Base-by-base conservation (phyloP, 306 rosid genomes). In the Pueraria montana region DNA sequence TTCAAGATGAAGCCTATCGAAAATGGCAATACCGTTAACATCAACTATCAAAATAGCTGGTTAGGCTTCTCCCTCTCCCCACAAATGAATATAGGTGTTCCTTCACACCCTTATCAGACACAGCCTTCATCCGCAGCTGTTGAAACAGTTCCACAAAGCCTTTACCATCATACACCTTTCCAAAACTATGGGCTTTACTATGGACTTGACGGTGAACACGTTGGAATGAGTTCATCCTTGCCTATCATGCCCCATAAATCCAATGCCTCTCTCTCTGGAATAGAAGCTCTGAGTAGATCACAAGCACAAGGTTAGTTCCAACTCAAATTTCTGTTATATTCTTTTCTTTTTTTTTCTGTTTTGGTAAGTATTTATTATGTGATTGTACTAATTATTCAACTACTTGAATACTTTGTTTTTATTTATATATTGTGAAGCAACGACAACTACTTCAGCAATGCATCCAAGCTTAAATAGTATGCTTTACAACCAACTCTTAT, bases 181-280 rank as follows among this genome's bases (percentile, higher is more conserved):
- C 80, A 81, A 58, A 88, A 85, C 87, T 88, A 76, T 80, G 97
- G 94, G 76, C 58, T 84, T 63, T 87, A 81, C 87, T 87, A 79
- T 80, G 92, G 85, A 4, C 83, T 84, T n/a, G 88, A 88, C 79
- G 87, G 83, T 56, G 87, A 88, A 55, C 78, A 82, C 52, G 82
- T 66, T 74, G 88, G 85, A 50, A 83, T 88, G 61, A 89, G 77
- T 81, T 79, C 95, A 61, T 83, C 88, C 45, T 30, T 91, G 43
- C 84, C 94, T 77, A 74, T 80, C 40, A 84, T 91, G 90, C 95
- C 95, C 4, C 88, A 89, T n/a, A 91, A 93, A 72, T 91, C 97
- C 26, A 92, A 91, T 77, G 89, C 87, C 14, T 89, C 94, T 43
- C 91, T 89, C 52, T 89, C 86, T 72, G 83, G 88, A 17, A 84